These are phyloP conservation scores for Odonthalia washingtoniensis DNA, from an alignment of 31 red algal species.

Conservation along the genomic window DNA sequence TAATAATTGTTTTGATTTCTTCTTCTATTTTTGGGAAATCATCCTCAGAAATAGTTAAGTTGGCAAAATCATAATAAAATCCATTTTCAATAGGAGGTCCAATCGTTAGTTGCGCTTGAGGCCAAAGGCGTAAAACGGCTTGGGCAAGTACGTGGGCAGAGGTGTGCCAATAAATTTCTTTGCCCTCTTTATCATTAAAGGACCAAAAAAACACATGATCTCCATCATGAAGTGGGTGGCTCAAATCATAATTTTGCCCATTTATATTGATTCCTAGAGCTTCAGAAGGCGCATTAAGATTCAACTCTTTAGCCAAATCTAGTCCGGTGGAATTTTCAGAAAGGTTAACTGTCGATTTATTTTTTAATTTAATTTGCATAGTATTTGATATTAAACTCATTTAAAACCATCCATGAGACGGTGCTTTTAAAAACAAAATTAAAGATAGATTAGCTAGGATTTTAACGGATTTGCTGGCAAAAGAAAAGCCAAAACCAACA, in stretches of 20 bases:
- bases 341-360: not conserved
- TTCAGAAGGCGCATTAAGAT: not conserved
- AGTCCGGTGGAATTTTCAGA: conserved; percentile 5
- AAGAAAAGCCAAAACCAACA: too few species aligned
- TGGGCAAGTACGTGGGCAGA: conserved; percentile 5
- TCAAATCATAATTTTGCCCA: conserved; percentile 9
- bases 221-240: conserved; percentile 76
- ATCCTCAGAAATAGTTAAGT: too few species aligned
- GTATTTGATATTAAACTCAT: too few species aligned
- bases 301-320: conserved; percentile 14
- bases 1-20: conserved; percentile 81
- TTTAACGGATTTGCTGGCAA: too few species aligned
- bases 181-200: too few species aligned
- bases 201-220: too few species aligned
- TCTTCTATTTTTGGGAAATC: conserved; percentile 36
- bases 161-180: conserved; percentile 5
- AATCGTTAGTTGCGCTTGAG: not conserved
- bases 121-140: not conserved
- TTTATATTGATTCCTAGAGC: not conserved
- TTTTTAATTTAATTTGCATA: too few species aligned
- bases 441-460: too few species aligned
- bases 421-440: too few species aligned
- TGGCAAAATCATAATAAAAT: conserved; percentile 19
- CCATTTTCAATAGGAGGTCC: conserved; percentile 18
- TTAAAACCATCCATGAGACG: too few species aligned